Evolutionary conservation across 805 yeast genomes (phyloP).

Genomic region (Lachancea waltii): DNA sequence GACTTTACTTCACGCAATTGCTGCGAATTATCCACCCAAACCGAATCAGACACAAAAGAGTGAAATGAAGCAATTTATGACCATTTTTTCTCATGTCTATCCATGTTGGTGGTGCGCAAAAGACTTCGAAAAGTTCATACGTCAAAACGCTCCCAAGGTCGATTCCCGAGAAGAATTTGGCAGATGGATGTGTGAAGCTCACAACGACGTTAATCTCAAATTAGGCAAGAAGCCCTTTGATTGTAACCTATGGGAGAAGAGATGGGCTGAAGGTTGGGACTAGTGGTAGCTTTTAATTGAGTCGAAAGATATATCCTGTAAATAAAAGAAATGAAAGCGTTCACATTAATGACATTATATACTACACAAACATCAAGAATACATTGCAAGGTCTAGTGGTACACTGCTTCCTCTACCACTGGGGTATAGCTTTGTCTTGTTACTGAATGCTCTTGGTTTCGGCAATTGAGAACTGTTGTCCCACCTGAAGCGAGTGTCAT

Average conservation of each 20-base stretch:
- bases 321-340: too few relatives aligned
- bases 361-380: constrained; percentile 4
- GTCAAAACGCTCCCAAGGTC: constrained; percentile 47
- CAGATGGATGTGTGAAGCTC: constrained; percentile 90
- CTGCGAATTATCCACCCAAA: constrained; percentile 75
- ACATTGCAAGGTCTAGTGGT: constrained; percentile 58
- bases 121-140: constrained; percentile 66
- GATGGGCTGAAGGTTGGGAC: constrained; percentile 96
- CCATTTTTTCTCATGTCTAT: constrained; percentile 68
- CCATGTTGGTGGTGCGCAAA: constrained; percentile 94
- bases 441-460: constrained; percentile 75
- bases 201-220: constrained; percentile 84
- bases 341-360: not conserved
- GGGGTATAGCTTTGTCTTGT: constrained; percentile 74
- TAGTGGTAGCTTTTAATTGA: too few relatives aligned
- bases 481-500: constrained; percentile 67
- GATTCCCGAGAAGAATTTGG: constrained; percentile 73
- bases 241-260: constrained; percentile 81
- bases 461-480: constrained; percentile 66
- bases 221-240: constrained; percentile 82
- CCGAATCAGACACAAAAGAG: constrained; percentile 58
- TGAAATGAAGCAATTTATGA: constrained; percentile 66
- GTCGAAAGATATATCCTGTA: too few relatives aligned
- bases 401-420: constrained; percentile 93
- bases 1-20: constrained; percentile 86